phyloP scores from a whole-genome alignment of 371 early-diverging fungal species.

The Haplosporangium sp. region DNA sequence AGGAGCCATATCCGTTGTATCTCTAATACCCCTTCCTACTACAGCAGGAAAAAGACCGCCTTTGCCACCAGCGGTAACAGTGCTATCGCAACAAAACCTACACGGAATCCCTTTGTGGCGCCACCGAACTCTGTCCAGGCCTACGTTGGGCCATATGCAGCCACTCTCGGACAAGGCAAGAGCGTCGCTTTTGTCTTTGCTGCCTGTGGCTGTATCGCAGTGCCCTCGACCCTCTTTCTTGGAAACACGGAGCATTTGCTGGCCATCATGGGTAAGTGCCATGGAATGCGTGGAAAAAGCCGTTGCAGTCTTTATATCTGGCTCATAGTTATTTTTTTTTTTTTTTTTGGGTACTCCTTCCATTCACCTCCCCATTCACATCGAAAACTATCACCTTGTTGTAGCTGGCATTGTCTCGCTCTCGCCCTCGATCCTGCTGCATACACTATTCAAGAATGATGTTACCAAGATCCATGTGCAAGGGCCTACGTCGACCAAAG shows the following conservation, averaged over 20 bases:
- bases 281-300: background rate
- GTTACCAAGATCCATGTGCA: conserved; percentile 52
- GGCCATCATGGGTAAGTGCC: conserved; percentile 40
- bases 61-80: background rate
- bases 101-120: conserved; percentile 28
- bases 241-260: conserved; percentile 47
- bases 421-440: conserved; percentile 34
- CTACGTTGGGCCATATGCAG: conserved; percentile 40
- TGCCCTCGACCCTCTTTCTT: conserved; percentile 42
- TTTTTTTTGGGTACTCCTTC: background rate
- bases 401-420: conserved; percentile 35
- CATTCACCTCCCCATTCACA: background rate
- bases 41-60: background rate
- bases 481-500: conserved; percentile 24
- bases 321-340: background rate
- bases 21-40: background rate
- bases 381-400: background rate
- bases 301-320: background rate
- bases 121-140: conserved; percentile 48
- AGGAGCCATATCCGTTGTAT: background rate
- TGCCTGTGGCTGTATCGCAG: conserved; percentile 46
- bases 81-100: conserved; percentile 7
- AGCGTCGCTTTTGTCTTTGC: conserved; percentile 51
- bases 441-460: conserved; percentile 33
- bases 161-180: conserved; percentile 32